Conservation (phyloP, 352 stramenopile genomes). For the Blastocystis hominis region DNA sequence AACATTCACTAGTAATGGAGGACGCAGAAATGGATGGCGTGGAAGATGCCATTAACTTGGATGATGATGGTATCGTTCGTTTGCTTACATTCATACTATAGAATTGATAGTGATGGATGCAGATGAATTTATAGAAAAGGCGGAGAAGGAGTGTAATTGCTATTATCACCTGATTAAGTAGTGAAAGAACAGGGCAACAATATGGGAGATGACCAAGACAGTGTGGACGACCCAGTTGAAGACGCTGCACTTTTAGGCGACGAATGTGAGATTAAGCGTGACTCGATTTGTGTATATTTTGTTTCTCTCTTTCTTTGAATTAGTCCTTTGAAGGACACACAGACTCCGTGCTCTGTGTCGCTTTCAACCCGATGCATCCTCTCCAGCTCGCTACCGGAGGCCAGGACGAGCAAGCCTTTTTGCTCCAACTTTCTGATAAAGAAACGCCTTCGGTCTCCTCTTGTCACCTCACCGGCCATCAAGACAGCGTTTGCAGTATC, state of each 20-base stretch:
- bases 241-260: not conserved
- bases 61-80: conserved; percentile 5
- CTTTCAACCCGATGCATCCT: not conserved
- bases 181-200: not conserved
- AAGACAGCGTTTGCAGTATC: conserved; percentile 30
- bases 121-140: conserved; percentile 30
- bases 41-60: conserved; percentile 24
- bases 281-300: conserved; percentile 14
- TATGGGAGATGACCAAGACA: not conserved
- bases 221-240: not conserved
- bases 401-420: conserved; percentile 34
- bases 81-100: not conserved
- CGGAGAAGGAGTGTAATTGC: not conserved
- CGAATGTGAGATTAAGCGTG: not conserved
- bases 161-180: not conserved
- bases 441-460: not conserved
- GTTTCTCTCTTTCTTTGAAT: not conserved
- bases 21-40: conserved; percentile 9
- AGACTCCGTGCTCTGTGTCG: conserved; percentile 39
- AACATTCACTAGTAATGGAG: conserved; percentile 1
- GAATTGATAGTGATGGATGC: conserved; percentile 44
- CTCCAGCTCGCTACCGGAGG: not conserved
- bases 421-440: not conserved
- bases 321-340: conserved; percentile 46
- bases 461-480: not conserved